These are phyloP conservation scores for Hirschfeldia incana DNA, from an alignment of 345 rosid genomes.

Conservation along the genomic window DNA sequence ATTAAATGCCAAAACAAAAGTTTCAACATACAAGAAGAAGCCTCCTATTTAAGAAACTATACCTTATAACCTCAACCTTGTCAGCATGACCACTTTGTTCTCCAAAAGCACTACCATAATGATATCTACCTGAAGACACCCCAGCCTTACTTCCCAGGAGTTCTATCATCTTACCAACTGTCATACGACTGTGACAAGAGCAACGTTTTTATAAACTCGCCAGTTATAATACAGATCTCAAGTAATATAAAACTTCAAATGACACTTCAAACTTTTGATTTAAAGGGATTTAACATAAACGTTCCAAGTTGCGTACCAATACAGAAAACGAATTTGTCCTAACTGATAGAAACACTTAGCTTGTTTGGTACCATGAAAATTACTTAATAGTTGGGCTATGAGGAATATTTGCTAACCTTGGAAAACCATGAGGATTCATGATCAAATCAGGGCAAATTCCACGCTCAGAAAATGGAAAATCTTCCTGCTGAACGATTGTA, in stretches of 20 bases:
- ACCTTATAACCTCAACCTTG: slow-evolving; percentile 83
- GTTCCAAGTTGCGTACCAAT: slow-evolving; percentile 13
- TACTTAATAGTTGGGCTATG: background rate
- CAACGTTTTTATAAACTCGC: slow-evolving; percentile 1
- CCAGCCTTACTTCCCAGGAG: slow-evolving; percentile 97
- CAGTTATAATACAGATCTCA: slow-evolving; percentile 9
- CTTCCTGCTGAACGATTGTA: slow-evolving; percentile 91
- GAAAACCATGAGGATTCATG: slow-evolving; percentile 99
- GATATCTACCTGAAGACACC: slow-evolving; percentile 78
- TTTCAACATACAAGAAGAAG: slow-evolving; percentile 1
- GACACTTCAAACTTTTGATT: background rate
- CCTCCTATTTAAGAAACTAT: background rate
- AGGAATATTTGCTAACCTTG: slow-evolving; percentile 54
- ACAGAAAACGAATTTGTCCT: background rate
- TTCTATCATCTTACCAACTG: slow-evolving; percentile 98
- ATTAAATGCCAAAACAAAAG: slow-evolving; percentile 17
- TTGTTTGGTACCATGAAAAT: background rate
- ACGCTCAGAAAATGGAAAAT: slow-evolving; percentile 93
- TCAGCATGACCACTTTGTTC: slow-evolving; percentile 96
- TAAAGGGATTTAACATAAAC: background rate
- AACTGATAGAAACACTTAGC: background rate
- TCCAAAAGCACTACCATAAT: slow-evolving; percentile 98
- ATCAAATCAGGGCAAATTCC: slow-evolving; percentile 97
- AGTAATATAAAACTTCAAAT: slow-evolving; percentile 3
- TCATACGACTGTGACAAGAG: slow-evolving; percentile 78